Evolutionary conservation across 2,329 filamentous ascomycete species (phyloP).

Genomic region (Botrytis porri): DNA sequence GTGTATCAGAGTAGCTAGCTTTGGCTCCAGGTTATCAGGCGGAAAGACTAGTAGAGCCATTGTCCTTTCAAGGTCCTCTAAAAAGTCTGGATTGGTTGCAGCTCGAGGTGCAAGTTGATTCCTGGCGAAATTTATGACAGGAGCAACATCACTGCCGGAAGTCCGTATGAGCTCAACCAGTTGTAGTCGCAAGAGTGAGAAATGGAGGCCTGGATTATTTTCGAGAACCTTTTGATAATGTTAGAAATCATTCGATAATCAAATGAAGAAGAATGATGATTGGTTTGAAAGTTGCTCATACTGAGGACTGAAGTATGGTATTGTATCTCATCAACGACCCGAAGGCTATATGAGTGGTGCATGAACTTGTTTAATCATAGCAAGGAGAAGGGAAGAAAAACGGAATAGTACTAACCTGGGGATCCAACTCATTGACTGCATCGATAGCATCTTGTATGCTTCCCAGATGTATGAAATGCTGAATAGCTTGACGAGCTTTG

Average conservation of each 20-base stretch:
- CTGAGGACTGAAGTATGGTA: slow-evolving; percentile 76
- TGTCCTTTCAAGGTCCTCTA: slow-evolving; percentile 84
- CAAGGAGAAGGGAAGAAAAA: slow-evolving; percentile 40
- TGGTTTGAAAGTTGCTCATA: slow-evolving; percentile 60
- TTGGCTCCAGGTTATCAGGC: slow-evolving; percentile 71
- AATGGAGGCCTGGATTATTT: slow-evolving; percentile 77
- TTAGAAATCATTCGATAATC: slow-evolving; percentile 22
- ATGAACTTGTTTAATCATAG: slow-evolving; percentile 96
- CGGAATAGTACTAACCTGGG: slow-evolving; percentile 66
- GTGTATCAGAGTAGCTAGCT: slow-evolving; percentile 73
- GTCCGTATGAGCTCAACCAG: slow-evolving; percentile 87
- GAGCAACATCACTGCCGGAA: slow-evolving; percentile 66
- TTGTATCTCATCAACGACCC: slow-evolving; percentile 86
- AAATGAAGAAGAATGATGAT: slow-evolving; percentile 16
- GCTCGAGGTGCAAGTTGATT: slow-evolving; percentile 84
- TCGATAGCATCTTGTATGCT: slow-evolving; percentile 84
- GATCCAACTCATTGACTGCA: slow-evolving; percentile 83
- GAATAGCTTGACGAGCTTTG: slow-evolving; percentile 74
- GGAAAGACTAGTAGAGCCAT: slow-evolving; percentile 91
- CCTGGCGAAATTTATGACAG: slow-evolving; percentile 81
- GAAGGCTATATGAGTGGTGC: slow-evolving; percentile 98
- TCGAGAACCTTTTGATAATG: slow-evolving; percentile 65
- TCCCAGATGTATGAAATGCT: slow-evolving; percentile 79
- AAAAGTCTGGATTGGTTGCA: slow-evolving; percentile 74
- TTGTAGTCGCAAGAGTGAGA: slow-evolving; percentile 84